A percentile compares a stretch with the other conserved stretches of the same genome.
Evolutionary conservation across 208 protist species (phyloP).

Genomic region (Leishmania braziliensis): DNA sequence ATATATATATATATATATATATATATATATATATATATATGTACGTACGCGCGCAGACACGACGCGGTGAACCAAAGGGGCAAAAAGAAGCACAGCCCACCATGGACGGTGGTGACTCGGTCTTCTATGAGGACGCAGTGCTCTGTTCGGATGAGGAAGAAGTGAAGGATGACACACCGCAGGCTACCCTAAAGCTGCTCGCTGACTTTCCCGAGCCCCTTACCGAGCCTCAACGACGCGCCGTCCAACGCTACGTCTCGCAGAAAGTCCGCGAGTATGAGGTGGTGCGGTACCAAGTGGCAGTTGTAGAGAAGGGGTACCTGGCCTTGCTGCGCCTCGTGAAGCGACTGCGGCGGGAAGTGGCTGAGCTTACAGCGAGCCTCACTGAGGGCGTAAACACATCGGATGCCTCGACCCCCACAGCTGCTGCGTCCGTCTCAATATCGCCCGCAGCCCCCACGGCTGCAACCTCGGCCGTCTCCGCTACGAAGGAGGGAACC

Average conservation of each 20-base stretch:
- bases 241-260: conserved; percentile 46
- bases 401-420: not conserved
- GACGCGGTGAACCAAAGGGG: not conserved
- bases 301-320: conserved; percentile 47
- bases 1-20: too few species aligned
- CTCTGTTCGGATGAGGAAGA: conserved; percentile 11
- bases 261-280: conserved; percentile 43
- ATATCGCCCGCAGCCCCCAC: not conserved
- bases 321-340: conserved; percentile 50
- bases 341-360: conserved; percentile 45
- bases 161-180: conserved; percentile 13
- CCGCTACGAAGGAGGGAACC: conserved; percentile 16
- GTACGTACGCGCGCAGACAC: not conserved
- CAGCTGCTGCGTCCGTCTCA: not conserved
- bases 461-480: not conserved
- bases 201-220: conserved; percentile 77
- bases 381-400: conserved; percentile 18
- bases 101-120: conserved; percentile 15
- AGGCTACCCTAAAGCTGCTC: conserved; percentile 36
- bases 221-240: conserved; percentile 45
- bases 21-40: too few species aligned
- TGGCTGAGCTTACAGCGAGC: conserved; percentile 27
- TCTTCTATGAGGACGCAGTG: conserved; percentile 14
- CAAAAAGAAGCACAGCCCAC: not conserved
- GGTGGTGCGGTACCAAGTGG: conserved; percentile 38